Percentiles rank a stretch among this genome's conserved stretches.
These are phyloP conservation scores for Mrakia blollopis DNA, from an alignment of 768 basidiomycete species.

Conservation along the genomic window DNA sequence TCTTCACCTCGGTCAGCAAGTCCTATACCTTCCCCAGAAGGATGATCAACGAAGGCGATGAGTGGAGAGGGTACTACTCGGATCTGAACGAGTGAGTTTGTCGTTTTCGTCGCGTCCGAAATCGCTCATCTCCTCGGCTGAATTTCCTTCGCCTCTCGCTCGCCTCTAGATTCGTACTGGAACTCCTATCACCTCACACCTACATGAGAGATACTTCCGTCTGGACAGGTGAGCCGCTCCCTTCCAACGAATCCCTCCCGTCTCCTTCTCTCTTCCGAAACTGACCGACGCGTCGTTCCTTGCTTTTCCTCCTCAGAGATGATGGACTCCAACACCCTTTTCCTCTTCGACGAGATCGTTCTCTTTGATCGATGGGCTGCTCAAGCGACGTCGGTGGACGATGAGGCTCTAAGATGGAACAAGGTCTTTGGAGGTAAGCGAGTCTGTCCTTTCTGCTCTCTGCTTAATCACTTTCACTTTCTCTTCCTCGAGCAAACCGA, in stretches of 20 bases:
- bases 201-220: not conserved
- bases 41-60: not conserved
- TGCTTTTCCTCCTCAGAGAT: not conserved
- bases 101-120: not conserved
- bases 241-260: not conserved
- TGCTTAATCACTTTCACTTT: no score
- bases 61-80: not conserved
- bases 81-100: not conserved
- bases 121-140: not conserved
- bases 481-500: not conserved
- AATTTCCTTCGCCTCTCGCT: not conserved
- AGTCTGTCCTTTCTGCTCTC: not conserved
- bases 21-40: not conserved
- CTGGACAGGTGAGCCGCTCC: not conserved
- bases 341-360: conserved; percentile 5
- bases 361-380: conserved; percentile 3
- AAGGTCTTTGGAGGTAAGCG: not conserved
- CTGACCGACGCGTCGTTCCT: not conserved
- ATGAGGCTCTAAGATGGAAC: not conserved
- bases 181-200: not conserved
- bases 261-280: not conserved
- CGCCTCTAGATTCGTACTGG: not conserved
- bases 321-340: not conserved
- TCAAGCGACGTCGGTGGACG: not conserved
- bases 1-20: not conserved